Base-by-base conservation (phyloP, 805 yeast genomes). In the Kluyveromyces nonfermentans region DNA sequence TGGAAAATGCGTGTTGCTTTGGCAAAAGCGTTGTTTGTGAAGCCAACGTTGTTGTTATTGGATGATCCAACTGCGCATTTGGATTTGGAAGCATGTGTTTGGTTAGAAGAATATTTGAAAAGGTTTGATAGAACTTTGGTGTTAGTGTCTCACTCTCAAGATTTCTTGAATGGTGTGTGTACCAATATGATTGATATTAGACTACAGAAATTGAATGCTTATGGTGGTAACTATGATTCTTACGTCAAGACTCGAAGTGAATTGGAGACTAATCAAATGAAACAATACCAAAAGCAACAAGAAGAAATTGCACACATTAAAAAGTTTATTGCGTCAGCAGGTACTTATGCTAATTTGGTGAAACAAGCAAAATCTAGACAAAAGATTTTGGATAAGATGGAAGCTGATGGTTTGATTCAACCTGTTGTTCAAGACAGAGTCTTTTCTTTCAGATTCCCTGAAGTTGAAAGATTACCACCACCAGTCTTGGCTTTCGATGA, bases 1-100 rank as follows among this genome's bases (percentile, higher is more conserved):
- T 93, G 98, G 98, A 88, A 88, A 75, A 93, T 93, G 98, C 87
- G 98, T 73, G 98, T 93, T 50, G 97, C 98, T 37, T 75, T 93
- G 50, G 96, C 96, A 48, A 93, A 93, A 71, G 98, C 98, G 25
- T 75, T 93, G 57, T 93, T 93, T 74, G 97, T 93, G 54, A 90
- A 93, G 74, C 98, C 98, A 63, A 89, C 97, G 41, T 71, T 93
- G 56, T 74, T 93, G 62, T 72, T 93, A 57, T 79, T 93, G 66
- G 98, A 93, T 73, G 98, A 93, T 69, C 98, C 98, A 59, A 93
- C 98, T 53, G 98, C 98, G 43, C 98, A 93, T 71, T 85, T 93
- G 78, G 98, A 93, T 74, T 77, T 93, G 65, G 97, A 89, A 70
- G 98, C 98, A 47, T 90, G 97, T 82, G 98, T 93, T 63, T 93